Evolutionary conservation across 352 stramenopile genomes (phyloP), one percentile per base, ranked within the genome.

Genomic region (Phytophthora pluvialis): DNA sequence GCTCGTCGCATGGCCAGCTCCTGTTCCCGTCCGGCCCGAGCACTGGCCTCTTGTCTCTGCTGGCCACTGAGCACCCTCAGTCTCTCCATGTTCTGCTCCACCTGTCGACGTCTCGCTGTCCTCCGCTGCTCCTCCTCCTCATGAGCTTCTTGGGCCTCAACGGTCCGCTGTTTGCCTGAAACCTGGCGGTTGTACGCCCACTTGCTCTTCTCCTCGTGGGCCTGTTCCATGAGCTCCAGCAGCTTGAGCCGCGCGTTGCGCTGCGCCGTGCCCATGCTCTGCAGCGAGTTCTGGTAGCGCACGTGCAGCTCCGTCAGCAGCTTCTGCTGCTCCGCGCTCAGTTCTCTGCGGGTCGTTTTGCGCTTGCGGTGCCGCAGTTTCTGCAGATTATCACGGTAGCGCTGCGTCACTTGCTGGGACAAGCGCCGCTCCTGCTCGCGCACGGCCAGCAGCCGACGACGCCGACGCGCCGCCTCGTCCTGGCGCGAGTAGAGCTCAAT

Each of bases 371-470:
- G 38, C 51, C 85, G 85, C 56, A 94, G 58, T 18, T 66, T 64
- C 2, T 70, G 70, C 47, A 92, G 56, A 59, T 92, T 91, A 10
- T 86, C 71, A 38, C 81, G 82, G 60, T 93, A 93, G 5, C 83
- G 79, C 58, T 79, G 70, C 31, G 85, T 93, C 62, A 93, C 80
- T 31, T 88, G 66, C 64, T 89, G 82, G 42, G 85, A 77, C 1
- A 88, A 54, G 36, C 72, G 77, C 25, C 79, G 80, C 60, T 93
- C 85, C 18, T 85, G 69, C 21, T 81, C 73, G 21, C 85, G 83
- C 45, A 91, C 77, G 16, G 77, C 73, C 42, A 90, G 62, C 25
- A 93, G 68, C 6, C 80, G 79, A 57, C 69, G 70, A 13, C 76
- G 72, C 4, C 85, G 81, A 60, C 70, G 72, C 29, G 72, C 68